Evolutionary conservation across 352 stramenopile species (phyloP).

Genomic region (Phytophthora hibernalis): DNA sequence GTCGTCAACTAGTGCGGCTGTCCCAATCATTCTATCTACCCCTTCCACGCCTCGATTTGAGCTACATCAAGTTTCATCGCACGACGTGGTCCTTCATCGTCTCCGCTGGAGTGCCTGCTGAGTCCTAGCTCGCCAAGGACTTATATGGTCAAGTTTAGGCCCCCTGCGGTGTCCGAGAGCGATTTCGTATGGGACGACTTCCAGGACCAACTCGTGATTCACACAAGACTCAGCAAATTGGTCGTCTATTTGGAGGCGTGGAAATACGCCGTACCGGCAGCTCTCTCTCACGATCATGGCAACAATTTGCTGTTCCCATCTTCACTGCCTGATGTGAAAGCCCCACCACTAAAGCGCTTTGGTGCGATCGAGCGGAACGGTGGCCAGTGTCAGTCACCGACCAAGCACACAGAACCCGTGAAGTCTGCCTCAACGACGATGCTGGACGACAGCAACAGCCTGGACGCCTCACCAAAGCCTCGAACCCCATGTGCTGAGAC

Average conservation of each 20-base stretch:
- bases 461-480: not conserved
- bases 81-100: not conserved
- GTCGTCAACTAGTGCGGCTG: not conserved
- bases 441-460: conserved; percentile 8
- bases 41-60: conserved; percentile 61
- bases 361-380: conserved; percentile 50
- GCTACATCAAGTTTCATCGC: conserved; percentile 11
- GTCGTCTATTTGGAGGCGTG: conserved; percentile 48
- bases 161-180: conserved; percentile 43
- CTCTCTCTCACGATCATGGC: not conserved
- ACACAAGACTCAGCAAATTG: conserved; percentile 63
- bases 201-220: conserved; percentile 69
- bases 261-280: conserved; percentile 10
- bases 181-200: conserved; percentile 71
- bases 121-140: conserved; percentile 11
- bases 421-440: not conserved
- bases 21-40: conserved; percentile 60
- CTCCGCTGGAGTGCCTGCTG: conserved; percentile 31
- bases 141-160: conserved; percentile 52
- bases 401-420: not conserved
- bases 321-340: conserved; percentile 42
- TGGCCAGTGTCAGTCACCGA: conserved; percentile 8
- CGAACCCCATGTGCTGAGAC: not conserved
- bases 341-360: conserved; percentile 65
- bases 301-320: conserved; percentile 33